Conservation (phyloP, 371 early-diverging fungal species). For the Haplosporangium sp. region DNA sequence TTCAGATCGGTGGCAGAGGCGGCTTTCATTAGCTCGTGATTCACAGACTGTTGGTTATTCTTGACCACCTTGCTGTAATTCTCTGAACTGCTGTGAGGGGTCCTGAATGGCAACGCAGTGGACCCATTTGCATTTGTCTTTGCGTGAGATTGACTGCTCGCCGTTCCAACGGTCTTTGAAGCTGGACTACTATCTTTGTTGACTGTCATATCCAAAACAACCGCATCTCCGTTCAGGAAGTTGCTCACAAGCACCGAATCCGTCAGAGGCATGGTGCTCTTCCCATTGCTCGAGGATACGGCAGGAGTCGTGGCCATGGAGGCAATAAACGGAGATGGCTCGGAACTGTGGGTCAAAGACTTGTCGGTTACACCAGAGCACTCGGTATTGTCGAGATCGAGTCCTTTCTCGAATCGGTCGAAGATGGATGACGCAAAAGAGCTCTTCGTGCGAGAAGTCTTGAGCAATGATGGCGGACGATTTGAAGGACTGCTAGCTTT, state of each 20-base stretch:
- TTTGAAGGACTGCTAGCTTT: not conserved
- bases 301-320: not conserved
- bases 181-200: not conserved
- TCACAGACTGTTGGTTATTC: not conserved
- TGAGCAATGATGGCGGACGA: slow-evolving; percentile 1
- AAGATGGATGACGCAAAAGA: slow-evolving; percentile 40
- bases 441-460: not conserved
- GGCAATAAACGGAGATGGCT: not conserved
- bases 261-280: not conserved
- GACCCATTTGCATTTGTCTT: too few relatives aligned
- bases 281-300: not conserved
- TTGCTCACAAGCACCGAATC: slow-evolving; percentile 5
- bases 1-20: slow-evolving; percentile 1
- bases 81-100: not conserved
- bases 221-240: slow-evolving; percentile 20
- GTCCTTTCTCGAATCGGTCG: slow-evolving; percentile 29
- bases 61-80: not conserved
- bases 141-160: not conserved
- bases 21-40: not conserved
- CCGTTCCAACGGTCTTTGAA: not conserved
- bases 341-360: not conserved
- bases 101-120: not conserved
- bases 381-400: not conserved
- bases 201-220: slow-evolving; percentile 4
- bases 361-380: not conserved